phyloP scores from a whole-genome alignment of 345 rosid species.

The Rhizophora apiculata region DNA sequence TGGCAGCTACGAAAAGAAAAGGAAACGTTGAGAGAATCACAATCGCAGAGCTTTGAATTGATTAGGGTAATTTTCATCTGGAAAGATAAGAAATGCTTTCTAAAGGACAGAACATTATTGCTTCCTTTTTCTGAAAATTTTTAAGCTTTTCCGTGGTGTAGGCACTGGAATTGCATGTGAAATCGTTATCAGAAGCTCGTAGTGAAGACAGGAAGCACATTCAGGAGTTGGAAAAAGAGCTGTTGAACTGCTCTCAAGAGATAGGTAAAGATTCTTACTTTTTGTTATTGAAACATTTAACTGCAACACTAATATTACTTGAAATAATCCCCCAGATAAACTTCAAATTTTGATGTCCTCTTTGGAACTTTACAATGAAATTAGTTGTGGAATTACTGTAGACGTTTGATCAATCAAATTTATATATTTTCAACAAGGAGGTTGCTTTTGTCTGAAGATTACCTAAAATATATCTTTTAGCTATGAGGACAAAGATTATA shows the following conservation, averaged over 20 bases:
- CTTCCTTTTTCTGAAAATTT: not conserved
- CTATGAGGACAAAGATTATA: no score
- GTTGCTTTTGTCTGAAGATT: no score
- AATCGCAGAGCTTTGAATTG: slow-evolving; percentile 58
- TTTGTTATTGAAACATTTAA: not conserved
- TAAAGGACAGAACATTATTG: not conserved
- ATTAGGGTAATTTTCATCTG: slow-evolving; percentile 47
- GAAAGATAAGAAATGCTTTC: no score
- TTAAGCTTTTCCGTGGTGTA: slow-evolving; percentile 25
- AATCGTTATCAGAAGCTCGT: slow-evolving; percentile 59
- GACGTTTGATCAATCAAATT: no score
- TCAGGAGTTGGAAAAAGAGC: slow-evolving; percentile 62
- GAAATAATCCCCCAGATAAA: not conserved
- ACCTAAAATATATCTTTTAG: no score
- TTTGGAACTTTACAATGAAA: not conserved
- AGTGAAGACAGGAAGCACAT: slow-evolving; percentile 51
- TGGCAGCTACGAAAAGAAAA: slow-evolving; percentile 72
- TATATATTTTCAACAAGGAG: no score
- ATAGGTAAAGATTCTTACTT: slow-evolving; percentile 51
- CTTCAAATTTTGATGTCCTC: slow-evolving; percentile 1
- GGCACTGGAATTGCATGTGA: slow-evolving; percentile 57
- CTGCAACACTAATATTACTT: not conserved
- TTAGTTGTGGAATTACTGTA: not conserved
- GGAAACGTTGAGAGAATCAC: slow-evolving; percentile 67
- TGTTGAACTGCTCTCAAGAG: slow-evolving; percentile 71